These are phyloP conservation scores for Exophiala spinifera DNA, from an alignment of 2,329 filamentous ascomycete genomes.

Conservation along the genomic window DNA sequence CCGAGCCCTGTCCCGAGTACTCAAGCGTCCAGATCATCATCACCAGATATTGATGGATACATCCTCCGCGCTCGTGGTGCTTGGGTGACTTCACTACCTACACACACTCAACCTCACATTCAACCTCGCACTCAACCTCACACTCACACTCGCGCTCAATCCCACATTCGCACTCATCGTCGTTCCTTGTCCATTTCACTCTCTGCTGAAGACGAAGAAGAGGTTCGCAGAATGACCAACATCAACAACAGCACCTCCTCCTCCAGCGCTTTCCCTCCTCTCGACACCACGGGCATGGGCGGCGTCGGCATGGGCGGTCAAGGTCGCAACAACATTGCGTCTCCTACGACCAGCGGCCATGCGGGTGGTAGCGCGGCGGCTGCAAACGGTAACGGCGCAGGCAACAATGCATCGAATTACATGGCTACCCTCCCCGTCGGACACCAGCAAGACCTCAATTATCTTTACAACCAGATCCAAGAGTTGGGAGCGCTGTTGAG, in stretches of 20 bases:
- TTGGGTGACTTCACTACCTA: too few relatives aligned
- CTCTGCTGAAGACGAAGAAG: too few relatives aligned
- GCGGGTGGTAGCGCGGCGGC: constrained; percentile 14
- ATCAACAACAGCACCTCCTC: background rate
- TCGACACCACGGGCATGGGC: constrained; percentile 19
- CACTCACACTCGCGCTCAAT: too few relatives aligned
- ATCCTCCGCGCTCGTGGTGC: too few relatives aligned
- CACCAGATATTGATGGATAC: too few relatives aligned
- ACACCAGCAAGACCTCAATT: constrained; percentile 52
- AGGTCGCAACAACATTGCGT: background rate
- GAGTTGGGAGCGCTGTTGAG: constrained; percentile 49
- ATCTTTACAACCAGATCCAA: constrained; percentile 49
- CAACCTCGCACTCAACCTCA: too few relatives aligned
- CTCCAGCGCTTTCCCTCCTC: constrained; percentile 25
- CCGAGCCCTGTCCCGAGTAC: too few relatives aligned
- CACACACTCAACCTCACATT: background rate
- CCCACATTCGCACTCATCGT: too few relatives aligned
- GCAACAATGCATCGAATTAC: constrained; percentile 15
- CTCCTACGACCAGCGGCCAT: constrained; percentile 15
- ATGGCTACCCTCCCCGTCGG: constrained; percentile 37
- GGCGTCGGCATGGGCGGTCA: constrained; percentile 15
- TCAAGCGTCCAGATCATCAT: background rate
- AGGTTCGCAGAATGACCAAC: background rate
- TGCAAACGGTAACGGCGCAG: constrained; percentile 26
- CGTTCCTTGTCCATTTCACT: too few relatives aligned